These are phyloP conservation scores for Plasmodium ovale DNA, from an alignment of 169 alveolate species.

Conservation along the genomic window DNA sequence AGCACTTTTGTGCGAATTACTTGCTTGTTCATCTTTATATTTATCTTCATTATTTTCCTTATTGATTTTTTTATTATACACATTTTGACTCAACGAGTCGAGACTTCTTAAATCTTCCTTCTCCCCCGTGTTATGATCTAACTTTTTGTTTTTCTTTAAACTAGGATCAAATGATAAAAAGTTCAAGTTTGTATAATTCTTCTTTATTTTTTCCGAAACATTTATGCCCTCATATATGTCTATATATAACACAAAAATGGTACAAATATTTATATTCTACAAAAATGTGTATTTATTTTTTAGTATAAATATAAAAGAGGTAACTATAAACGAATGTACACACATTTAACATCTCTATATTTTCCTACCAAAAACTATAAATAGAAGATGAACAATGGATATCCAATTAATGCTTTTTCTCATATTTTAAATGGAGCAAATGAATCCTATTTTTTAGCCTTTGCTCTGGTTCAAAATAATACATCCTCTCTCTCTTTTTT, in stretches of 20 bases:
- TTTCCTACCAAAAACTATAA: slow-evolving; percentile 7
- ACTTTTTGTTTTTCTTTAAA: slow-evolving; percentile 13
- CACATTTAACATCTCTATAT: neutral
- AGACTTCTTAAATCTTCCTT: neutral
- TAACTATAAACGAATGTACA: too few species aligned
- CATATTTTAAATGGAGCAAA: slow-evolving; percentile 14
- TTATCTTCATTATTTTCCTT: neutral
- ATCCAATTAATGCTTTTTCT: slow-evolving; percentile 12
- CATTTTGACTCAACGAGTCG: neutral
- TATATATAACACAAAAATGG: neutral
- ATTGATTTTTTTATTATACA: neutral
- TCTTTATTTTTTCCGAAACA: neutral
- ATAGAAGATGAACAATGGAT: neutral
- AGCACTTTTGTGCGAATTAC: neutral
- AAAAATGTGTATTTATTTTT: too few species aligned
- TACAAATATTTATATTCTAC: too few species aligned
- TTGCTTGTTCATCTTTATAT: too few species aligned
- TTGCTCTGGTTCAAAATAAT: neutral
- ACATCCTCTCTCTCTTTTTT: neutral
- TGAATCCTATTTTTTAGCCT: neutral
- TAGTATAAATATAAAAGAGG: too few species aligned
- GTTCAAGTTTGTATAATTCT: neutral
- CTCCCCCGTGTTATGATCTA: neutral
- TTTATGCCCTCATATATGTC: slow-evolving; percentile 13
- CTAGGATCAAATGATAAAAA: neutral